phyloP scores from a whole-genome alignment of 2,329 filamentous ascomycete genomes.

The Aureobasidium sp. region DNA sequence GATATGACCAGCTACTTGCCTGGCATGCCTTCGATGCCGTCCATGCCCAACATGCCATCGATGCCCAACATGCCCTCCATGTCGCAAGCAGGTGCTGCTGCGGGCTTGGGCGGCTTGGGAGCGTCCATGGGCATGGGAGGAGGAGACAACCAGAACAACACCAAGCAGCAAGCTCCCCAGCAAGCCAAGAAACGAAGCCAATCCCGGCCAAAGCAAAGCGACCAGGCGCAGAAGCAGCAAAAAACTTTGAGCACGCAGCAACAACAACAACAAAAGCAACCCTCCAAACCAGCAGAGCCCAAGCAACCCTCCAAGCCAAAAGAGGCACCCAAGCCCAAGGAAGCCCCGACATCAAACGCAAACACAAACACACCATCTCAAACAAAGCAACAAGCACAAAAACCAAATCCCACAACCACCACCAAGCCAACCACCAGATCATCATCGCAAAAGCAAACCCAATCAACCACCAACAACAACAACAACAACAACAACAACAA shows the following conservation, averaged over 20 bases:
- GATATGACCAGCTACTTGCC: constrained; percentile 28
- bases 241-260: not conserved
- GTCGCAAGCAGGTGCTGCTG: constrained; percentile 15
- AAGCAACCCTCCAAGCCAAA: constrained; percentile 5
- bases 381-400: constrained; percentile 16
- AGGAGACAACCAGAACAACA: not conserved
- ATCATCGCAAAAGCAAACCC: not conserved
- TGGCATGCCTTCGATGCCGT: constrained; percentile 16
- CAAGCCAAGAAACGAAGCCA: constrained; percentile 13
- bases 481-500: too few species aligned
- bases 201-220: constrained; percentile 9
- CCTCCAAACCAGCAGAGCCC: not conserved
- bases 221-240: constrained; percentile 14
- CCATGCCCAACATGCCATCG: constrained; percentile 20
- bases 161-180: constrained; percentile 1
- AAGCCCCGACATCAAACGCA: too few species aligned
- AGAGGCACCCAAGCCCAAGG: not conserved
- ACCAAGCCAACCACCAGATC: not conserved
- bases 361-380: not conserved
- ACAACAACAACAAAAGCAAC: constrained; percentile 8
- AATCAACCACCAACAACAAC: not conserved
- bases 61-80: constrained; percentile 19
- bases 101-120: constrained; percentile 23
- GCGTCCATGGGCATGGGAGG: constrained; percentile 21
- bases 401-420: not conserved